Base-by-base conservation (phyloP, 2,329 filamentous ascomycete genomes). In the Alternaria conjuncta region DNA sequence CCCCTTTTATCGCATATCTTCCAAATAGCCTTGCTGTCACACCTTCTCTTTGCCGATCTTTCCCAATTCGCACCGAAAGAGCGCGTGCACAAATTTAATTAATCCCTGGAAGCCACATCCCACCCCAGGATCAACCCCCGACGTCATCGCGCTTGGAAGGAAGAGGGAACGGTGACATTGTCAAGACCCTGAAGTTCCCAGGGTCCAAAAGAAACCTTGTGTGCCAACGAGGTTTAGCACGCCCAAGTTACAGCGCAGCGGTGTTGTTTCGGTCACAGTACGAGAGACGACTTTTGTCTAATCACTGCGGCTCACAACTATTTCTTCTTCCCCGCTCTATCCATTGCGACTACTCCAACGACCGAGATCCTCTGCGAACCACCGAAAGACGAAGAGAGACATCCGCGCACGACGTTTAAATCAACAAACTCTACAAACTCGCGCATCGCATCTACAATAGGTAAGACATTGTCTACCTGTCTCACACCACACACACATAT, bases 31-130 rank as follows among this genome's bases (percentile, higher is more conserved):
- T 47, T 26, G n/a, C n/a, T 54, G 30, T 9, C 28, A 51, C 46
- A 15, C 26, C 23, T 49, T 20, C 28, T n/a, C 28, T 44, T 10
- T 50, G 60, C 60, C 47, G 60, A 62, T 62, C 60, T 7, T 46
- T 36, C 49, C 49, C 32, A n/a, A 25, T 53, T n/a, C 28, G n/a
- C 41, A 58, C 47, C 15, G 23, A 58, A 62, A 36, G n/a, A 53
- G 55, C 55, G n/a, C 21, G 20, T 45, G 46, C 54, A 50, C 46
- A 51, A 54, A 58, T 21, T 50, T 49, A 41, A 46, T 23, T 47
- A 25, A 50, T 44, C 53, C 49, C 59, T 55, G 45, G 45, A 61
- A 57, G 59, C 53, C 55, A 49, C 59, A 44, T 57, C 47, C 21
- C 47, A 28, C 49, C 13, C 30, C 28, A 49, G 55, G 26, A 18